Base-by-base conservation (phyloP, 176 grass and related monocot species). In the Pontederia paniculata region DNA sequence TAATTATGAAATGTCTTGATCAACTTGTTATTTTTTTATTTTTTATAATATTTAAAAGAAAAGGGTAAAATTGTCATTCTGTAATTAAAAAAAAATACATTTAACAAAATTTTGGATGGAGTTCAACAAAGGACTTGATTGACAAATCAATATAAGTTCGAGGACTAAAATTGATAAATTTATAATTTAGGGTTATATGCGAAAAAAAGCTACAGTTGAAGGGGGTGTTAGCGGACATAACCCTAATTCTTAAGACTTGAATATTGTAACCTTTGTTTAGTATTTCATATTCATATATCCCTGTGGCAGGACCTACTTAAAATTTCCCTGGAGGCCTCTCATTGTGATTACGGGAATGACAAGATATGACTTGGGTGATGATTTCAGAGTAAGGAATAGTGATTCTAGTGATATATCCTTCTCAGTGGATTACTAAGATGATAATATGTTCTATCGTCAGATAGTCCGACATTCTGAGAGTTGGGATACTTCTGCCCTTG, bases 281-380 rank as follows among this genome's bases (percentile, higher is more conserved):
- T 17, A 54, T 17, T 71, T 42, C 64, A n/a, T 8, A 8, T n/a
- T n/a, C n/a, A n/a, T n/a, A 15, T 50, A n/a, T 6, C 1, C 0
- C 54, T 28, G 42, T 31, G 63, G 42, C 62, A 97, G 91, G 48
- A 88, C 91, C 48, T 76, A 90, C 13, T 59, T 88, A 48, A 90
- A 77, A 73, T 77, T 97, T 69, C 91, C 91, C 60, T 97, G 91
- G 91, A 87, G 74, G 20, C 91, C 91, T 48, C 77, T 90, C 44
- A 79, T 90, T 28, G 54, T 37, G n/a, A 88, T 97, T 12, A 81
- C 54, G 73, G 91, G 91, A 69, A 74, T 71, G 66, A 97, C 86
- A 8, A 97, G 77, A 0, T 90, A 97, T 56, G 77, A 97, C 67
- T 73, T 97, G 15, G 69, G 86, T 12, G 45, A 79, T 62, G 69